Base-by-base conservation (phyloP, 768 basidiomycete species). In the Psilocybe sp. region DNA sequence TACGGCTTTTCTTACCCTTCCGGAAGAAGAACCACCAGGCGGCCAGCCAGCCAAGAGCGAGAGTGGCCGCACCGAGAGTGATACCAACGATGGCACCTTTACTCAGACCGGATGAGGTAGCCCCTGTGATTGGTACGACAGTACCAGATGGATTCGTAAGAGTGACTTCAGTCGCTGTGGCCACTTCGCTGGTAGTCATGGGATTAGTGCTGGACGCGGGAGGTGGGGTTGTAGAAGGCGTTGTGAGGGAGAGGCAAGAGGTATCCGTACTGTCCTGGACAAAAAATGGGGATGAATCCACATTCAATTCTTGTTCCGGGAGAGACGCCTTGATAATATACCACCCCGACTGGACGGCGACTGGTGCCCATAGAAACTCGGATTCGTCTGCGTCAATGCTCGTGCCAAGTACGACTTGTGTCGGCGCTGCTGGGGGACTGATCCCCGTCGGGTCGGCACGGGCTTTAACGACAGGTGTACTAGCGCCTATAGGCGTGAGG, bases 61-160 rank as follows among this genome's bases (percentile, higher is more conserved):
- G 47, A 12, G 64, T 74, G 2, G 72, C 57, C 2, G 70, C 78
- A 4, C 79, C 83, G 3, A 84, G 54, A 15, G 78, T 72, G 19
- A 76, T 75, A 1, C 83, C 85, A 5, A 72, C 75, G 20, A 86
- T 77, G 7, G 71, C 69, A 0, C 72, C 76, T 1, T 65, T 63
- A 35, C 75, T 74, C 6, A 64, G 59, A 4, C 58, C 52, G 10
- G 68, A 53, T 14, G 67, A 60, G 6, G 61, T 43, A 5, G 64
- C 49, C 4, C 64, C 42, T 19, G 57, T 61, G 18, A 64, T 41
- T 2, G 67, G 51, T 32, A 49, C 46, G 15, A 60, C 34, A 28
- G 60, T 40, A 4, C 60, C 49, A 14, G 49, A 11, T 15, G 61
- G 38, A 38, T 31, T 47, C 31, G 50, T 50, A 19, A 46, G 33